Evolutionary conservation across 129 eudicot species (phyloP).

Genomic region (Escallonia herrerae): DNA sequence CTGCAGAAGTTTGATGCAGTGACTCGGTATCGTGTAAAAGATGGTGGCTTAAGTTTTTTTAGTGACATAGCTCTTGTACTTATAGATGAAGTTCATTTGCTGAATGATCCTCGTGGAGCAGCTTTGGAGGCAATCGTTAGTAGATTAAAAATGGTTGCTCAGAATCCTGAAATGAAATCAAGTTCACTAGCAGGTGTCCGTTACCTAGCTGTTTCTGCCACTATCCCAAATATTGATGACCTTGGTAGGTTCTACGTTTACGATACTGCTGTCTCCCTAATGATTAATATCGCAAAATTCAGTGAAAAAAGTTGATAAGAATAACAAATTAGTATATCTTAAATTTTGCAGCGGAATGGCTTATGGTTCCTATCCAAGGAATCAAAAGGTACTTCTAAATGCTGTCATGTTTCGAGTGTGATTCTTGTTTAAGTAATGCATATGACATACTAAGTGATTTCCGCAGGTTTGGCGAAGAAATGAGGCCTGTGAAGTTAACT

Average conservation of each 20-base stretch:
- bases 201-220: slow-evolving; percentile 90
- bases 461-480: slow-evolving; percentile 95
- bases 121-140: slow-evolving; percentile 96
- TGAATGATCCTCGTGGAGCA: slow-evolving; percentile 99
- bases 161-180: slow-evolving; percentile 67
- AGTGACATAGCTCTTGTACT: slow-evolving; percentile 92
- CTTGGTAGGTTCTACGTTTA: slow-evolving; percentile 37
- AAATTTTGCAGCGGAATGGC: slow-evolving; percentile 79
- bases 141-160: slow-evolving; percentile 85
- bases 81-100: slow-evolving; percentile 94
- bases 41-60: slow-evolving; percentile 92
- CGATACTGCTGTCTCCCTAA: neutral
- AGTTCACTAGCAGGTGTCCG: slow-evolving; percentile 75
- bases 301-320: neutral
- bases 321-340: neutral
- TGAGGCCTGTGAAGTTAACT: slow-evolving; percentile 99
- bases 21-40: slow-evolving; percentile 87
- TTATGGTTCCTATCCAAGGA: slow-evolving; percentile 84
- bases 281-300: neutral
- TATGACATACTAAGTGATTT: neutral
- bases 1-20: slow-evolving; percentile 93
- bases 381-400: slow-evolving; percentile 62
- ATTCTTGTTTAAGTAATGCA: too few species aligned
- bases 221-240: slow-evolving; percentile 76
- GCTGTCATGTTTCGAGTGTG: slow-evolving; percentile 4